Evolutionary conservation across 106 monocot genomes (phyloP), one percentile per base, ranked within the genome.

Genomic region (Dioscorea zingiberensis): DNA sequence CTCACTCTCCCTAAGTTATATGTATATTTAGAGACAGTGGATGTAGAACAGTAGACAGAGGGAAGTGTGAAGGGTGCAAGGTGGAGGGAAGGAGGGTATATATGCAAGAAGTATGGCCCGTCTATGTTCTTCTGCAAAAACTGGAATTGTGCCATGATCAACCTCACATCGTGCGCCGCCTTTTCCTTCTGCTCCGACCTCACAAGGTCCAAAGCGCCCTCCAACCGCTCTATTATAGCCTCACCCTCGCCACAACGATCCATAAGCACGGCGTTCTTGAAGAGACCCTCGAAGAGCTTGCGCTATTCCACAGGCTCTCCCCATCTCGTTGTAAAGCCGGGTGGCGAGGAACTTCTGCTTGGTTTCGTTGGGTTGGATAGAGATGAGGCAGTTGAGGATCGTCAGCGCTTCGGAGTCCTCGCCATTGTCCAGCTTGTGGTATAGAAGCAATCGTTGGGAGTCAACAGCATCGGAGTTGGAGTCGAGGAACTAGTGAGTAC

Each of bases 321-420:
- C 79, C 49, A 79, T 75, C 63, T 87, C 84, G 70, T 73, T 81
- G 59, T 73, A 74, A 38, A 93, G 76, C 58, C 83, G 61, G 1
- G 85, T 82, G n/a, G 75, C 59, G 5, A 85, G 63, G 69, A 93
- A 73, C 71, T 85, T 84, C 92, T 88, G 88, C 68, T 93, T 88
- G 23, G 64, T 3, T 25, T 87, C 84, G 2, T 65, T 21, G 1
- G 92, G 92, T 58, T 64, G n/a, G n/a, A n/a, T n/a, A n/a, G n/a
- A n/a, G n/a, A n/a, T n/a, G n/a, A n/a, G n/a, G n/a, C n/a, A n/a
- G 87, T 55, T 47, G 59, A 89, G 77, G 64, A 89, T 46, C 2
- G 65, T 32, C 6, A 86, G 75, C n/a, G 74, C 83, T 51, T 86
- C 83, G 24, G 27, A 27, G 54, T 81, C 83, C 29, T 86, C 86